phyloP scores from a whole-genome alignment of 2,329 filamentous ascomycete genomes.

The Orbilia brochopaga region DNA sequence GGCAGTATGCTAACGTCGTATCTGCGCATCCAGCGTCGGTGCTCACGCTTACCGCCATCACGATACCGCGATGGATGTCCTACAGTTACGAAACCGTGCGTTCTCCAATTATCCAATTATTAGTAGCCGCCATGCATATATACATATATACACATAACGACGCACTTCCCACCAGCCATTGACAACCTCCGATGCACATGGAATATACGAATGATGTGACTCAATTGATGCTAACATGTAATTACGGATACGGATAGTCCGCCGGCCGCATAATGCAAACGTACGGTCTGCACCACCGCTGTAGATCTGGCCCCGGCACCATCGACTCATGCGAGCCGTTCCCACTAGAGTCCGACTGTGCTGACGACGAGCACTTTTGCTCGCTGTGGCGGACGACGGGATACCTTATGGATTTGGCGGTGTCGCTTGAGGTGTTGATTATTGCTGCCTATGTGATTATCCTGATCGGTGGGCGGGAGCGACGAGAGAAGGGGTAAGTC shows the following conservation, averaged over 20 bases:
- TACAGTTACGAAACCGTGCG: conserved; percentile 65
- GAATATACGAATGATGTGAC: too few species aligned
- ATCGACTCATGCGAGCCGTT: conserved; percentile 67
- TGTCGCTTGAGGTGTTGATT: conserved; percentile 79
- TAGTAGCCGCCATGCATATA: not conserved
- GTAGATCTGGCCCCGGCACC: conserved; percentile 69
- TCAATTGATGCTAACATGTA: not conserved
- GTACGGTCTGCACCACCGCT: conserved; percentile 81
- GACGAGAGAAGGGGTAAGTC: conserved; percentile 82
- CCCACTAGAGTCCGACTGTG: conserved; percentile 72
- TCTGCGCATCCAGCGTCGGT: conserved; percentile 65
- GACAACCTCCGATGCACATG: too few species aligned
- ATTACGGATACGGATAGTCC: conserved; percentile 52
- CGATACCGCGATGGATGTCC: conserved; percentile 73
- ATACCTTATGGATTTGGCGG: conserved; percentile 83
- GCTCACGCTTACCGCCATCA: conserved; percentile 73
- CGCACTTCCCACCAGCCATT: too few species aligned
- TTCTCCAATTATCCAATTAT: conserved; percentile 58
- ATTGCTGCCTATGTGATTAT: conserved; percentile 81
- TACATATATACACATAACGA: not conserved
- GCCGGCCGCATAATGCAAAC: conserved; percentile 65
- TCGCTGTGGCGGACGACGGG: conserved; percentile 87
- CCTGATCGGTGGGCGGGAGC: conserved; percentile 76
- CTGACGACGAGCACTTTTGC: conserved; percentile 76
- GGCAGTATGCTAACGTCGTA: not conserved